Percentiles rank a stretch among this genome's conserved stretches.
phyloP scores from a whole-genome alignment of 2,329 filamentous ascomycete species.

The Colletotrichum spaethianum region DNA sequence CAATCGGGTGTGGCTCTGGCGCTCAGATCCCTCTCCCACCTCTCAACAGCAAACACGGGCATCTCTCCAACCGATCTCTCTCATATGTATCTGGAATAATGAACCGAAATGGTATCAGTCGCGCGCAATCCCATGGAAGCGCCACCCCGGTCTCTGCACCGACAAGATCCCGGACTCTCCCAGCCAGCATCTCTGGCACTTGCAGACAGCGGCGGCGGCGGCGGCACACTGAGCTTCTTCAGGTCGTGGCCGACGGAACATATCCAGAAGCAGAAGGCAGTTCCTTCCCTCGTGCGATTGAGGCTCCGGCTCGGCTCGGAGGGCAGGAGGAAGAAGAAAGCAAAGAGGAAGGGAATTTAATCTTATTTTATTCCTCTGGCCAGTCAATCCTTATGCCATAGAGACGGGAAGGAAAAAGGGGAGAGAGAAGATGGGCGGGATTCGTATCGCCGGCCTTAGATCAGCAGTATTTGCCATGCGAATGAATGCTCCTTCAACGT shows the following conservation, averaged over 20 bases:
- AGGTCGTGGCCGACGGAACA: not conserved
- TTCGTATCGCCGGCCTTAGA: not conserved
- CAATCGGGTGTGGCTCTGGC: not conserved
- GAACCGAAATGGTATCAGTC: conserved; percentile 4
- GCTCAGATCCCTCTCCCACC: conserved; percentile 9
- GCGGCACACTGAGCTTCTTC: conserved; percentile 10
- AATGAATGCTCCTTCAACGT: not conserved
- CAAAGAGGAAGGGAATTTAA: not conserved
- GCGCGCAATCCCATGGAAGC: conserved; percentile 33
- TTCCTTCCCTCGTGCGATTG: too few species aligned
- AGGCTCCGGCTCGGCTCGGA: not conserved
- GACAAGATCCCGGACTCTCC: conserved; percentile 28
- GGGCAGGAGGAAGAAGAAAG: not conserved
- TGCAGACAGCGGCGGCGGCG: conserved; percentile 4
- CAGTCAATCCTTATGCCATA: conserved; percentile 1
- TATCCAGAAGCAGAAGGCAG: too few species aligned
- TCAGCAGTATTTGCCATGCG: not conserved
- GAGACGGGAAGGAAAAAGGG: too few species aligned
- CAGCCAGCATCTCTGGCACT: conserved; percentile 5
- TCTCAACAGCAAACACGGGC: not conserved
- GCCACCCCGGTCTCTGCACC: conserved; percentile 27
- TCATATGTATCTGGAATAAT: not conserved
- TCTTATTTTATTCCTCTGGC: too few species aligned
- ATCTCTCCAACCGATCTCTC: not conserved
- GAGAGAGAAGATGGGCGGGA: not conserved